Evolutionary conservation across 1,139 yeast species (phyloP).

Genomic region (Pichia sp.): DNA sequence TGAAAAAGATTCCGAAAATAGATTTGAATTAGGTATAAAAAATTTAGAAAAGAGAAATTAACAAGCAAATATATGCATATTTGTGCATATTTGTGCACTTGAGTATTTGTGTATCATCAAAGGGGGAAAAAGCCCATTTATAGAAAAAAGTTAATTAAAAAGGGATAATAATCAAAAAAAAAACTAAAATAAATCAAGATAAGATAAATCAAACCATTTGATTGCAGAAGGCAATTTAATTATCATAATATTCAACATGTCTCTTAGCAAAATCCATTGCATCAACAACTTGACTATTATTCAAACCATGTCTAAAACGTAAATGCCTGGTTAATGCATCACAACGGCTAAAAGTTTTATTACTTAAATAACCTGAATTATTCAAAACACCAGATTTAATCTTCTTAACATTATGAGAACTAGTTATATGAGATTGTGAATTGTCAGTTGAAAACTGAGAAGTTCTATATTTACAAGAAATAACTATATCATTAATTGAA

Average conservation of each 20-base stretch:
- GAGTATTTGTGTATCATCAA: neutral
- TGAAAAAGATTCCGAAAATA: no score
- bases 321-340: slow-evolving; percentile 94
- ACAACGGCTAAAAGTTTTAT: slow-evolving; percentile 79
- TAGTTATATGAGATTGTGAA: slow-evolving; percentile 25
- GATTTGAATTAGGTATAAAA: neutral
- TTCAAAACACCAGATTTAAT: slow-evolving; percentile 37
- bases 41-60: slow-evolving; percentile 1
- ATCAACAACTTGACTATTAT: slow-evolving; percentile 61
- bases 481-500: slow-evolving; percentile 24
- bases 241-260: slow-evolving; percentile 54
- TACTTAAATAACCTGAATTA: slow-evolving; percentile 55
- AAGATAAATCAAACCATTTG: no score
- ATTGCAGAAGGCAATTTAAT: slow-evolving; percentile 9
- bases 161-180: neutral
- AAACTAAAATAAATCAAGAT: neutral
- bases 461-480: slow-evolving; percentile 22
- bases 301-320: slow-evolving; percentile 76
- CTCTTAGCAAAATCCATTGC: slow-evolving; percentile 71
- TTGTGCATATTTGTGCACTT: no score
- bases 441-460: slow-evolving; percentile 28
- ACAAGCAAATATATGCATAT: neutral
- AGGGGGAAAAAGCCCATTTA: neutral
- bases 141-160: neutral
- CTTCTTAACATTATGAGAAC: slow-evolving; percentile 35